Evolutionary conservation across 2,329 filamentous ascomycete genomes (phyloP).

Genomic region (Cercospora citrullina): DNA sequence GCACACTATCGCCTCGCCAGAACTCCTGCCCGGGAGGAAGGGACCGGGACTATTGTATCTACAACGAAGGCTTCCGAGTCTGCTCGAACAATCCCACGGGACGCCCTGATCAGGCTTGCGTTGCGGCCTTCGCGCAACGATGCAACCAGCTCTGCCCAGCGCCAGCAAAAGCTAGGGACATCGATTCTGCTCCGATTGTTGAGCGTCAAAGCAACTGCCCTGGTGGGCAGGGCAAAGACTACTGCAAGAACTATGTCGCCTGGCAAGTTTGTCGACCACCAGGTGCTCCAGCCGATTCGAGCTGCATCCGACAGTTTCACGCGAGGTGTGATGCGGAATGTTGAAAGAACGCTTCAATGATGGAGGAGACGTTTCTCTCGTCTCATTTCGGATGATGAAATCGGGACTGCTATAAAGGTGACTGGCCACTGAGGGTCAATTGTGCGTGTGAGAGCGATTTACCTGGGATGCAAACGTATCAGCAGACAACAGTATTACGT

Average conservation of each 20-base stretch:
- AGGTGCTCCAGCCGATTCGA: background rate
- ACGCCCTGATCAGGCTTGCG: background rate
- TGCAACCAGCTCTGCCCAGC: background rate
- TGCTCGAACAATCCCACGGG: background rate
- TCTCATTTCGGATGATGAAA: background rate
- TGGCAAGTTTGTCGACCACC: background rate
- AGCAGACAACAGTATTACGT: background rate
- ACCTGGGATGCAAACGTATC: background rate
- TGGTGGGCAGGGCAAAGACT: background rate
- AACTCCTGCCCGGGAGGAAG: background rate
- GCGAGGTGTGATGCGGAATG: background rate
- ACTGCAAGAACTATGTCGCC: background rate
- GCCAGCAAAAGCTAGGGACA: background rate
- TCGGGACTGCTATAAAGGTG: background rate
- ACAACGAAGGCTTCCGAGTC: background rate
- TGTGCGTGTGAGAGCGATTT: background rate
- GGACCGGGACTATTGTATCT: background rate
- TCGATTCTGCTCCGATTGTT: background rate
- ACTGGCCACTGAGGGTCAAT: background rate
- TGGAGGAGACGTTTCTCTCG: background rate
- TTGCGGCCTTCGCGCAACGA: background rate
- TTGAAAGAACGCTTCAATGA: background rate
- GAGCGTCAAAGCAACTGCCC: background rate
- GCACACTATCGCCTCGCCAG: background rate
- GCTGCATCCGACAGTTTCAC: background rate